These are phyloP conservation scores for Choanephora cucurbitarum DNA, from an alignment of 371 early-diverging fungal genomes.

Conservation along the genomic window DNA sequence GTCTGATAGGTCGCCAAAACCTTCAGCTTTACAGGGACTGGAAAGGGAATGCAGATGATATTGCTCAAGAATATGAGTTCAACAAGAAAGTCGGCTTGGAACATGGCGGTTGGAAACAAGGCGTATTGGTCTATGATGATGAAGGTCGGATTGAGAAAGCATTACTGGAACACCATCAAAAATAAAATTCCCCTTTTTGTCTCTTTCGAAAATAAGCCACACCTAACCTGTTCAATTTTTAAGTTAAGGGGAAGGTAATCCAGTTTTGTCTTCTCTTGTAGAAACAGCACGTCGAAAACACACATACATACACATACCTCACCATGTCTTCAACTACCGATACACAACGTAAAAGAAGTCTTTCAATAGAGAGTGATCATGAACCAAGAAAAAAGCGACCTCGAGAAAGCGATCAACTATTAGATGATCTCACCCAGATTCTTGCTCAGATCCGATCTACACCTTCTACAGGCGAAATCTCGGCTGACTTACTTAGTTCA, in stretches of 20 bases:
- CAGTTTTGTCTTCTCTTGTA: no score
- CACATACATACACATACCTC: no score
- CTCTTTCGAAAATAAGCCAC: conserved; percentile 7
- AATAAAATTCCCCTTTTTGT: no score
- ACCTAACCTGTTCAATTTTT: neutral
- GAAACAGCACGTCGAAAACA: no score
- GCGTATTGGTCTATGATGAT: conserved; percentile 84
- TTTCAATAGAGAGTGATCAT: conserved; percentile 12
- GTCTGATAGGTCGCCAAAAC: conserved; percentile 88
- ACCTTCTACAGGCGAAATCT: conserved; percentile 45
- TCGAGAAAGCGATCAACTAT: conserved; percentile 15
- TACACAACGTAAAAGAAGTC: conserved; percentile 12
- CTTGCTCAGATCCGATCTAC: conserved; percentile 40
- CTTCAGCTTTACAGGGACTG: conserved; percentile 84
- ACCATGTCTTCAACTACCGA: neutral
- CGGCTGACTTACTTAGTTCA: conserved; percentile 37
- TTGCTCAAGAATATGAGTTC: conserved; percentile 71
- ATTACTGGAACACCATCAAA: conserved; percentile 24
- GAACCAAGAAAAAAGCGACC: conserved; percentile 13
- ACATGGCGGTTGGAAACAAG: conserved; percentile 80
- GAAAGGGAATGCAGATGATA: conserved; percentile 76
- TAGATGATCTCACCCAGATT: conserved; percentile 33
- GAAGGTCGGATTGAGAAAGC: conserved; percentile 68
- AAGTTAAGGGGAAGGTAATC: no score
- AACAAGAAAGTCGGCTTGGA: conserved; percentile 83